Percentiles rank a stretch among this genome's conserved stretches.
phyloP scores from a whole-genome alignment of 768 basidiomycete species.

The Russula abietina region DNA sequence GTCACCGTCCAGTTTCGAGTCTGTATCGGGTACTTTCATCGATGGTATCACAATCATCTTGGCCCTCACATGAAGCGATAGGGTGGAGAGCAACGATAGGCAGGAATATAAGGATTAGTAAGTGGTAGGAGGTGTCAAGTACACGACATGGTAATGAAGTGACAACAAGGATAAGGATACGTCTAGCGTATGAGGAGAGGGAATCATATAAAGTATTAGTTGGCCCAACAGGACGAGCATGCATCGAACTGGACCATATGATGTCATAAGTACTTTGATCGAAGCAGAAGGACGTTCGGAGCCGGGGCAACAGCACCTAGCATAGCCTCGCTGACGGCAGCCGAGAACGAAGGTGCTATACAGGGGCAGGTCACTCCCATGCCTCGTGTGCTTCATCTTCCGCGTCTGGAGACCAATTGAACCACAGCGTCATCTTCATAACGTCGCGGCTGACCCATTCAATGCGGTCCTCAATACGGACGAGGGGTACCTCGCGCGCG shows the following conservation, averaged over 20 bases:
- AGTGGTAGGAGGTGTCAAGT: not conserved
- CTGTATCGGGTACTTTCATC: not conserved
- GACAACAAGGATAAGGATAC: not conserved
- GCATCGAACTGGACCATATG: not conserved
- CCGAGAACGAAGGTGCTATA: not conserved
- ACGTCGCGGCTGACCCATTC: not conserved
- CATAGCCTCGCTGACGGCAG: not conserved
- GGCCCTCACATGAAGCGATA: not conserved
- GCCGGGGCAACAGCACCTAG: not conserved
- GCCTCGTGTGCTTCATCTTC: not conserved
- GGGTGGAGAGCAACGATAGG: not conserved
- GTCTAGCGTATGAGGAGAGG: not conserved
- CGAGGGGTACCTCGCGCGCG: not conserved
- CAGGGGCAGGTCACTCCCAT: conserved; percentile 2
- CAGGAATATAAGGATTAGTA: not conserved
- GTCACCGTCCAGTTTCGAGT: not conserved
- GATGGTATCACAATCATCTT: too few species aligned
- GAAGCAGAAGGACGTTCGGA: not conserved
- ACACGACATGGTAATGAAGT: not conserved
- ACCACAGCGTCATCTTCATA: conserved; percentile 9
- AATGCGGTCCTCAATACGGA: conserved; percentile 10
- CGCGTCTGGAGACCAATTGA: conserved; percentile 15
- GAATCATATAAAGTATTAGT: not conserved
- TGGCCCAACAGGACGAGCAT: not conserved
- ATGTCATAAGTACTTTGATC: not conserved